A percentile compares a stretch with the other conserved stretches of the same genome.
Evolutionary conservation across 1,139 yeast genomes (phyloP).

Genomic region (Nakaseomyces kungkrabaensis): DNA sequence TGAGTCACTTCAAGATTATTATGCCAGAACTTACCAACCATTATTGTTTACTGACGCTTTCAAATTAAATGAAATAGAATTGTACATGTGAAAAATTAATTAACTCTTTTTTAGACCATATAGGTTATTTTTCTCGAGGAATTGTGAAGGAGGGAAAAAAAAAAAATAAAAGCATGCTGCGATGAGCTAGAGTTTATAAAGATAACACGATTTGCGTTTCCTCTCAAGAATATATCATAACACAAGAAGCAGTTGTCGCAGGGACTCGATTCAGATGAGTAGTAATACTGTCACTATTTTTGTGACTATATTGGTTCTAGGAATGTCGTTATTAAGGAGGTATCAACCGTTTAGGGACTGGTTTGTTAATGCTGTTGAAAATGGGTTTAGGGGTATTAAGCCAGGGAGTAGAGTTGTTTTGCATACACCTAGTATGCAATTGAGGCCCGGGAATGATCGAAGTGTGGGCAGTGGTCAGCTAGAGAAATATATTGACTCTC

Average conservation of each 20-base stretch:
- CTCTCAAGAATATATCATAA: too few relatives aligned
- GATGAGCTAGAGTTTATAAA: too few relatives aligned
- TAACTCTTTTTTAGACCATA: background rate
- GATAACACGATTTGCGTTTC: too few relatives aligned
- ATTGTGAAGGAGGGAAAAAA: too few relatives aligned
- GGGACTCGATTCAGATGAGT: background rate
- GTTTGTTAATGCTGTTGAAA: constrained; percentile 13
- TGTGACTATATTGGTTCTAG: constrained; percentile 6
- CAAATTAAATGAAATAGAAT: background rate
- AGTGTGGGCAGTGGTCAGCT: constrained; percentile 2
- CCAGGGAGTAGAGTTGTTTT: background rate
- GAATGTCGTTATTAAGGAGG: constrained; percentile 17
- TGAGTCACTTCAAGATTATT: constrained; percentile 3
- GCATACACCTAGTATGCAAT: background rate
- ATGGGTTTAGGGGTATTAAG: constrained; percentile 7
- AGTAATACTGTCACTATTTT: constrained; percentile 6
- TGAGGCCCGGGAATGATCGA: background rate
- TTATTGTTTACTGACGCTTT: background rate
- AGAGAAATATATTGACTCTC: constrained; percentile 11
- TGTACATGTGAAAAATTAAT: background rate
- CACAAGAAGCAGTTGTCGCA: too few relatives aligned
- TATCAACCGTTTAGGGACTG: constrained; percentile 16
- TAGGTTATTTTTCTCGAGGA: too few relatives aligned
- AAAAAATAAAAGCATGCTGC: too few relatives aligned
- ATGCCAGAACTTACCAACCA: constrained; percentile 1